Percentiles rank a stretch among this genome's conserved stretches.
phyloP scores from a whole-genome alignment of 2,329 filamentous ascomycete genomes.

The Neocatenulostroma microsporum region DNA sequence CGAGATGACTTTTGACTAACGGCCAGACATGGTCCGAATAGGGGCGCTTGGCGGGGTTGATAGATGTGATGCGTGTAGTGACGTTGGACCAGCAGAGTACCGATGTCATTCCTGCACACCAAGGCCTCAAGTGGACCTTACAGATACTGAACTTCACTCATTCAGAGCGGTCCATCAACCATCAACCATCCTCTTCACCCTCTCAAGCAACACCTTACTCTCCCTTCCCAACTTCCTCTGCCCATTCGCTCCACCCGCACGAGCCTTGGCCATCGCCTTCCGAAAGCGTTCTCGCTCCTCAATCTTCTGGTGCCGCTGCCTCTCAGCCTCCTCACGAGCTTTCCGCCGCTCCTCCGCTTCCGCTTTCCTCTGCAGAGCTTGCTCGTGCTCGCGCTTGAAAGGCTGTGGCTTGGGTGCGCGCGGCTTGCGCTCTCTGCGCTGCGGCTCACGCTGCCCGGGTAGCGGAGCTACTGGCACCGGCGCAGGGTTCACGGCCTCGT shows the following conservation, averaged over 20 bases:
- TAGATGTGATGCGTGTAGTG: no score
- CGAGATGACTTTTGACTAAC: no score
- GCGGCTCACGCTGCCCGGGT: no score
- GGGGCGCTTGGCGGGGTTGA: no score
- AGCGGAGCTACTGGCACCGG: no score
- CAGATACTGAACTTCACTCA: no score
- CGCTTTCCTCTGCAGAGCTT: constrained; percentile 48
- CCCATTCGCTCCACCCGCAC: constrained; percentile 56
- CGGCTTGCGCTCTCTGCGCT: constrained; percentile 18
- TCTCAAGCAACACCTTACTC: constrained; percentile 68
- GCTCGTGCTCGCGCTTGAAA: constrained; percentile 37
- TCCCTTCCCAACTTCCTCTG: constrained; percentile 75
- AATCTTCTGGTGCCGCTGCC: constrained; percentile 45
- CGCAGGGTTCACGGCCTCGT: constrained; percentile 10
- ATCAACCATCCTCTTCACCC: constrained; percentile 65
- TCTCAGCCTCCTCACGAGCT: constrained; percentile 56
- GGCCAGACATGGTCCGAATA: no score
- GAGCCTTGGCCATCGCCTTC: constrained; percentile 55
- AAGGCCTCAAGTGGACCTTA: no score
- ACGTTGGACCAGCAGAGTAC: no score
- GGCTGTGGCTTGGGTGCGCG: constrained; percentile 37
- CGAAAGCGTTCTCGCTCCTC: constrained; percentile 66
- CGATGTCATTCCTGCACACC: no score
- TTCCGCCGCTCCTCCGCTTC: constrained; percentile 55
- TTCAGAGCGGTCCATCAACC: no score